These are phyloP conservation scores for Apiospora kogelbergensis DNA, from an alignment of 2,329 filamentous ascomycete species.

Conservation along the genomic window DNA sequence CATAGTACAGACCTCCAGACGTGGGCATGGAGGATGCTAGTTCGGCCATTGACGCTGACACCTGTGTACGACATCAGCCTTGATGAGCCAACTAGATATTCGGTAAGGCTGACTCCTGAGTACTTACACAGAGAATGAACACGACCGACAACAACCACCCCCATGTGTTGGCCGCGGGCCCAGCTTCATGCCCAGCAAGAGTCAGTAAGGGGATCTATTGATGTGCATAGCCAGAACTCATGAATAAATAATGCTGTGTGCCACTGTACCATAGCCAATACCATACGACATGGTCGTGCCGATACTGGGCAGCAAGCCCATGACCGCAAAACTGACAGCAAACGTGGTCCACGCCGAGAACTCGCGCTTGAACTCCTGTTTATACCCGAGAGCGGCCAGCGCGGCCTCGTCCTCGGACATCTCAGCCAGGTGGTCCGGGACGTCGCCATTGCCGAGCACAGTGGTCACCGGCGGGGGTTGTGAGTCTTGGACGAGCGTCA, in stretches of 20 bases:
- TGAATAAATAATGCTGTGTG: not conserved
- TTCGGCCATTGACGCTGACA: slow-evolving; percentile 67
- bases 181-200: slow-evolving; percentile 21
- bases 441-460: slow-evolving; percentile 26
- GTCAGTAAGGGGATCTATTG: not conserved
- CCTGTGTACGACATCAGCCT: slow-evolving; percentile 18
- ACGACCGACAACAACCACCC: slow-evolving; percentile 73
- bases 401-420: slow-evolving; percentile 55
- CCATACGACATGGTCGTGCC: slow-evolving; percentile 72
- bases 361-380: slow-evolving; percentile 54
- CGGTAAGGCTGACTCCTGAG: not conserved
- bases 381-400: slow-evolving; percentile 57
- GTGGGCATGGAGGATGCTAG: slow-evolving; percentile 74
- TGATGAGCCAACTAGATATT: too few relatives aligned
- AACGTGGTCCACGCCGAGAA: slow-evolving; percentile 75
- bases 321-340: slow-evolving; percentile 71
- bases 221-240: not conserved
- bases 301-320: slow-evolving; percentile 70
- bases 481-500: slow-evolving; percentile 2
- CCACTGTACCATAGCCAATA: slow-evolving; percentile 43
- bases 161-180: slow-evolving; percentile 65
- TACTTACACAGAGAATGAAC: slow-evolving; percentile 65
- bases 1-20: slow-evolving; percentile 72
- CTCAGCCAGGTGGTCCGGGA: slow-evolving; percentile 27
- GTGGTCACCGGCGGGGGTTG: slow-evolving; percentile 26